Conservation (phyloP, 2,329 filamentous ascomycete species). For the Fusarium haematococcum region DNA sequence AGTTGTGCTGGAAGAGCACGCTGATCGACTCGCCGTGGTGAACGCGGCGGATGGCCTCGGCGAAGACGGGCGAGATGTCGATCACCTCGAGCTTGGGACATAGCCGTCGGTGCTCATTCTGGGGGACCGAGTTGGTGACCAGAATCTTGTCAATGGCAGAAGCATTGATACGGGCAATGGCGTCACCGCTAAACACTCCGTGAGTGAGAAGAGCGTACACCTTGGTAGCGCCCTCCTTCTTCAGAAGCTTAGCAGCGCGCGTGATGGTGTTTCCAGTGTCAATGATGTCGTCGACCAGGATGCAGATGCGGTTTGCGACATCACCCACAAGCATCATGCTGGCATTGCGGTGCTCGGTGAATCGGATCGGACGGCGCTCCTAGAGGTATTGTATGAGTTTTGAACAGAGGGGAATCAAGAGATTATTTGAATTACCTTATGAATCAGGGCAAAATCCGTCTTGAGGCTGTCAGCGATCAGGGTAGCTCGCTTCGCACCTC, state of each 20-base stretch:
- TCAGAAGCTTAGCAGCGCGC: slow-evolving; percentile 93
- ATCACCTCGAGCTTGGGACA: slow-evolving; percentile 93
- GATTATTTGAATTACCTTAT: slow-evolving; percentile 73
- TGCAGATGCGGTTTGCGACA: slow-evolving; percentile 83
- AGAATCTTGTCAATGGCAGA: slow-evolving; percentile 93
- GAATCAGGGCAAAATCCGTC: slow-evolving; percentile 96
- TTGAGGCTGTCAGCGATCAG: slow-evolving; percentile 93
- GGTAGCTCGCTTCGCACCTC: slow-evolving; percentile 95
- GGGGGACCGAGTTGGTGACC: slow-evolving; percentile 95
- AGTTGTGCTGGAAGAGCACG: slow-evolving; percentile 76
- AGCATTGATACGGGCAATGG: slow-evolving; percentile 92
- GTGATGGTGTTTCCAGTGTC: slow-evolving; percentile 99
- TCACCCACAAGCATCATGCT: slow-evolving; percentile 97
- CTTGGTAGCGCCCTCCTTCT: slow-evolving; percentile 91
- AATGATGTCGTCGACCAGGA: slow-evolving; percentile 92
- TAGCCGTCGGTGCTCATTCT: slow-evolving; percentile 79
- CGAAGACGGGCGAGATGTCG: slow-evolving; percentile 90
- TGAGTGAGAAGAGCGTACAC: slow-evolving; percentile 96
- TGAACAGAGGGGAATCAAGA: slow-evolving; percentile 48
- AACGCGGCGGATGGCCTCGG: slow-evolving; percentile 93
- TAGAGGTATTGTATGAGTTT: slow-evolving; percentile 54
- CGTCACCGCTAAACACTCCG: slow-evolving; percentile 94
- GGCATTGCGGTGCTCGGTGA: slow-evolving; percentile 88
- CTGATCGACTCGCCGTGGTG: slow-evolving; percentile 99
- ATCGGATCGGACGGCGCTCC: slow-evolving; percentile 90